Base-by-base conservation (phyloP, 495 filamentous ascomycete species). In the Talaromyces wortmannii region DNA sequence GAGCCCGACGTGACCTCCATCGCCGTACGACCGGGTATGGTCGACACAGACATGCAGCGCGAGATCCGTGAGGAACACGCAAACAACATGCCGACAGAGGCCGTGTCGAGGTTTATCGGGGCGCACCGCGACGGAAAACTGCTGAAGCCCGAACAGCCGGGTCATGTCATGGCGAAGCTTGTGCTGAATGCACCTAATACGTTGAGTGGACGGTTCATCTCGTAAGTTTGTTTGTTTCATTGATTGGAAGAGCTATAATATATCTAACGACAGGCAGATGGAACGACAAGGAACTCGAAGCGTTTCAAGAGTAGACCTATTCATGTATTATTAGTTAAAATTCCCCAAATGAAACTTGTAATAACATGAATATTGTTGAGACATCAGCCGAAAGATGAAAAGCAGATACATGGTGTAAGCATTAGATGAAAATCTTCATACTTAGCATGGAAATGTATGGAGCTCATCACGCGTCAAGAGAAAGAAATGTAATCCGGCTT, bases 311-410 rank as follows among this genome's bases (percentile, higher is more conserved):
- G 55, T 69, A 64, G 59, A 63, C 58, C 31, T 51, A 57, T 18
- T 58, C 55, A 31, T 61, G 54, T 52, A 63, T 29, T 46, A 45
- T 44, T 31, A 47, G 51, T 44, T 31, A 47, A 49, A 23, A 23
- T 23, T 23, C 23, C 23, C 23, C 1, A 23, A 23, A 23, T 4
- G 23, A 23, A 23, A 23, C 31, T 23, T 23, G 23, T 23, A 23
- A 23, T 23, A 4, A 23, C 23, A 70, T 56, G 66, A 62, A 49
- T 48, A 59, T 61, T 63, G 63, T 57, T 53, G 11, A 40, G 42
- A 55, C 15, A 67, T 95, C 90, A 95, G 90, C 76, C 80, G 90
- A 94, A 92, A 94, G 90, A 92, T 94, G 90, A 95, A 95, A 95
- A 94, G 86, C 78, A 80, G 70, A 73, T 82, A 86, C 76, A 82